Evolutionary conservation across 2,329 filamentous ascomycete genomes (phyloP).

Genomic region (Aspergillus fumigatiaffinis): DNA sequence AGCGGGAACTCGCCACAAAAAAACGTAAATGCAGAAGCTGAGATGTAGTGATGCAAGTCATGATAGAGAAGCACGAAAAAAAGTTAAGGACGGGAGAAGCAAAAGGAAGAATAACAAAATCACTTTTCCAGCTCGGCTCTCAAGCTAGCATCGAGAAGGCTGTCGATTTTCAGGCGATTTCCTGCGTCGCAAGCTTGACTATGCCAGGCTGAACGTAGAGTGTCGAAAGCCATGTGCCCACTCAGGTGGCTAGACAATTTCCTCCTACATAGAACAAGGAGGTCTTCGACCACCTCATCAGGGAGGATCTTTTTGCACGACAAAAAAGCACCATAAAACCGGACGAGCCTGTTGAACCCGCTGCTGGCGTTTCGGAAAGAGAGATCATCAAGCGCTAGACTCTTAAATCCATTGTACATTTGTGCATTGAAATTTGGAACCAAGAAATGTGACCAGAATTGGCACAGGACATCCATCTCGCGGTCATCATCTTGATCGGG

Average conservation of each 20-base stretch:
- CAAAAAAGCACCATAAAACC: constrained; percentile 61
- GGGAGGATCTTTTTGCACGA: constrained; percentile 50
- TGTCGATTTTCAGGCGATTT: constrained; percentile 54
- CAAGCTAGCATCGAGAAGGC: constrained; percentile 49
- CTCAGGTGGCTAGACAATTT: constrained; percentile 37
- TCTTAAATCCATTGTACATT: constrained; percentile 73
- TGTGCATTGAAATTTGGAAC: constrained; percentile 67
- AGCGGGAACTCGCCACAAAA: constrained; percentile 20
- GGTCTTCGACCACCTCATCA: constrained; percentile 52
- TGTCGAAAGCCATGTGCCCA: constrained; percentile 47
- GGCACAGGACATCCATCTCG: constrained; percentile 62
- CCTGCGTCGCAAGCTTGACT: constrained; percentile 52
- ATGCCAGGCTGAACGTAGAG: constrained; percentile 51
- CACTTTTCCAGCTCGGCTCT: constrained; percentile 50
- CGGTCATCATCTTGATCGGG: constrained; percentile 31
- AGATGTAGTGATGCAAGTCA: constrained; percentile 21
- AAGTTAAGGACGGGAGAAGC: constrained; percentile 12
- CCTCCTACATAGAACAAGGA: constrained; percentile 51
- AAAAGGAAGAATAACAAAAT: constrained; percentile 20
- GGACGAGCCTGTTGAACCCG: constrained; percentile 61
- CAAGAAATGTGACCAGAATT: constrained; percentile 72
- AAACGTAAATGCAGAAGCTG: constrained; percentile 16
- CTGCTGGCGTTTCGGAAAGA: constrained; percentile 47
- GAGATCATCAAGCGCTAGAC: constrained; percentile 63
- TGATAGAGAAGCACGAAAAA: constrained; percentile 13